Base-by-base conservation (phyloP, 140 eudicot species). In the Erigeron philadelphicus region DNA sequence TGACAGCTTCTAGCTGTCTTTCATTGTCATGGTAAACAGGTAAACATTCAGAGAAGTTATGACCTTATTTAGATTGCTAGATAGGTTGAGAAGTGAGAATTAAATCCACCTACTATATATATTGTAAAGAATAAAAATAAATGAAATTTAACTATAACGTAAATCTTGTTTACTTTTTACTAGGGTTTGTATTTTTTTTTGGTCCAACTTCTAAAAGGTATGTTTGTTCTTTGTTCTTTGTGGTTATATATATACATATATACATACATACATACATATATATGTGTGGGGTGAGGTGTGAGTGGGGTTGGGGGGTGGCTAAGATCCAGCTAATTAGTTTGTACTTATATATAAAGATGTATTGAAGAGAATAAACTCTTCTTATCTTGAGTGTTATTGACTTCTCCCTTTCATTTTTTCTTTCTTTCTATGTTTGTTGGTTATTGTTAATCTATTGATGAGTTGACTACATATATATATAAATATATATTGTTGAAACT, bases 141-240 rank as follows among this genome's bases (percentile, higher is more conserved):
- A 46, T 38, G 13, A 61, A 50, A 1, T 77, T 7, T 40, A 44
- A 16, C 17, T 35, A 44, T 35, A 25, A 6, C 46, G 41, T 57
- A 69, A 56, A 68, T 64, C 66, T 59, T 68, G 60, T 53, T 9
- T 72, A 61, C 60, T 59, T 55, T 60, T 49, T 63, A 55, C 85
- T 72, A 79, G 78, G 77, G 74, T 65, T 48, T 72, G n/a, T 53
- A 71, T 54, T 73, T 85, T 79, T 54, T 71, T 45, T 74, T 85
- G 79, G 71, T 73, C 73, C 72, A 79, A 76, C 73, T 82, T 82
- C 80, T 76, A 68, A 82, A 79, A 75, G 85, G 90, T 63, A 82
- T 82, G 77, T 85, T 70, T 82, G 87, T 85, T 76, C 80, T 65
- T 72, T 81, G 86, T 81, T 78, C 78, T 71, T 75, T 76, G 73